Evolutionary conservation across 2,329 filamentous ascomycete species (phyloP).

Genomic region (Thermoascus crustaceus): DNA sequence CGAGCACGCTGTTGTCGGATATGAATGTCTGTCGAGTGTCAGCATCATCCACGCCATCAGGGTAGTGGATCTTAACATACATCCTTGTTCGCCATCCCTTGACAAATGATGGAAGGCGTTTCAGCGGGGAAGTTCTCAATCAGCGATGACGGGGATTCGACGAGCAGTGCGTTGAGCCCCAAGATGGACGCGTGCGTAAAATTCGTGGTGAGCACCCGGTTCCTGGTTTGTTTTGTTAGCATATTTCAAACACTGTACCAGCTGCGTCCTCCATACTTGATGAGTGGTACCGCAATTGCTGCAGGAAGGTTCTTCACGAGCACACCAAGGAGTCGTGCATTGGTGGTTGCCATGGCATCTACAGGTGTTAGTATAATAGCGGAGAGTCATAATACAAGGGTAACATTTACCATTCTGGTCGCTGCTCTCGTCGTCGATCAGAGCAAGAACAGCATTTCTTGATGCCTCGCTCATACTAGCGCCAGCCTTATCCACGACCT

Average conservation of each 20-base stretch:
- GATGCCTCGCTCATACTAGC: conserved; percentile 90
- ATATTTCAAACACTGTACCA: not conserved
- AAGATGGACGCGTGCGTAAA: conserved; percentile 73
- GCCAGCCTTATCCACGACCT: conserved; percentile 92
- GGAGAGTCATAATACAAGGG: not conserved
- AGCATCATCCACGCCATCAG: conserved; percentile 6
- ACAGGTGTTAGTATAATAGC: conserved; percentile 8
- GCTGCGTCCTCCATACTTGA: conserved; percentile 40
- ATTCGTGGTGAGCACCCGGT: conserved; percentile 68
- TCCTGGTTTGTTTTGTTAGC: conserved; percentile 47
- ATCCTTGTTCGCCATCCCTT: conserved; percentile 68
- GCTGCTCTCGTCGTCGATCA: conserved; percentile 80
- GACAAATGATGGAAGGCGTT: conserved; percentile 65
- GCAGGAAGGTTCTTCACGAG: conserved; percentile 76
- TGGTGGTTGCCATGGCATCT: conserved; percentile 73
- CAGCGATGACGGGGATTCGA: conserved; percentile 67
- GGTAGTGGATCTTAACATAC: conserved; percentile 46
- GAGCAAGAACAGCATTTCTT: conserved; percentile 69
- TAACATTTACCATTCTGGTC: conserved; percentile 54
- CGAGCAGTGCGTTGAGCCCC: conserved; percentile 77
- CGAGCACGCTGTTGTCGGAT: conserved; percentile 78
- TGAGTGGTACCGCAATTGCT: conserved; percentile 55
- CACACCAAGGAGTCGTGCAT: conserved; percentile 81
- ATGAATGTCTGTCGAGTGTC: conserved; percentile 58
- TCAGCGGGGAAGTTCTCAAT: conserved; percentile 64